Conservation (phyloP, 768 basidiomycete genomes). For the Russula ochroleuca region DNA sequence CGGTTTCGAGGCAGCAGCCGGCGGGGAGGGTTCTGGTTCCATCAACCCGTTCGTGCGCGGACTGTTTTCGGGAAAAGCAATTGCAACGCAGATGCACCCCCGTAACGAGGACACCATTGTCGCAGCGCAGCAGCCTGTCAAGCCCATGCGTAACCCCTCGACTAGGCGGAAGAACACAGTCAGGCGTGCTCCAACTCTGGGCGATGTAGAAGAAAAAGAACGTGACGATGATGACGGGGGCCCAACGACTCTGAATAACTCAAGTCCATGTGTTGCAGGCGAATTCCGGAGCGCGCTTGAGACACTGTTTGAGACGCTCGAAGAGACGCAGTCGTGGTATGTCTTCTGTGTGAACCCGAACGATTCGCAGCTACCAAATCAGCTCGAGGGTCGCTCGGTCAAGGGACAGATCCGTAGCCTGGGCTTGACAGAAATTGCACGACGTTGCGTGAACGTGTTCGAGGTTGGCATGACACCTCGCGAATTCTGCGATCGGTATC, state of each 20-base stretch:
- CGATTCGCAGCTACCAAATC: constrained; percentile 90
- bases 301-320: constrained; percentile 79
- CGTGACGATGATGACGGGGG: constrained; percentile 39
- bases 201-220: constrained; percentile 47
- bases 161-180: constrained; percentile 76
- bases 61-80: constrained; percentile 81
- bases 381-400: constrained; percentile 86
- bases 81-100: constrained; percentile 90
- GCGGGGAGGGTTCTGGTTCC: constrained; percentile 68
- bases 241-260: constrained; percentile 34
- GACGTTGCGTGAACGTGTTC: constrained; percentile 59
- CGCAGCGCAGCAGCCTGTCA: constrained; percentile 86
- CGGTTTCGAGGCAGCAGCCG: constrained; percentile 37
- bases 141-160: constrained; percentile 91
- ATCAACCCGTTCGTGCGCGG: constrained; percentile 89
- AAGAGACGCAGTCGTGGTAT: constrained; percentile 88
- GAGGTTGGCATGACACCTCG: constrained; percentile 81
- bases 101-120: constrained; percentile 94
- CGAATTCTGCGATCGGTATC: constrained; percentile 85
- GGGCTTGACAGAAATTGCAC: constrained; percentile 74
- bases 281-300: constrained; percentile 85
- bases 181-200: constrained; percentile 54
- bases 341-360: constrained; percentile 94
- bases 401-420: constrained; percentile 86
- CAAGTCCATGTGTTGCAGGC: constrained; percentile 72